A percentile compares a stretch with the other conserved stretches of the same genome.
phyloP scores from a whole-genome alignment of 192 early-diverging fungal genomes.

The Bifiguratus adelaidae region DNA sequence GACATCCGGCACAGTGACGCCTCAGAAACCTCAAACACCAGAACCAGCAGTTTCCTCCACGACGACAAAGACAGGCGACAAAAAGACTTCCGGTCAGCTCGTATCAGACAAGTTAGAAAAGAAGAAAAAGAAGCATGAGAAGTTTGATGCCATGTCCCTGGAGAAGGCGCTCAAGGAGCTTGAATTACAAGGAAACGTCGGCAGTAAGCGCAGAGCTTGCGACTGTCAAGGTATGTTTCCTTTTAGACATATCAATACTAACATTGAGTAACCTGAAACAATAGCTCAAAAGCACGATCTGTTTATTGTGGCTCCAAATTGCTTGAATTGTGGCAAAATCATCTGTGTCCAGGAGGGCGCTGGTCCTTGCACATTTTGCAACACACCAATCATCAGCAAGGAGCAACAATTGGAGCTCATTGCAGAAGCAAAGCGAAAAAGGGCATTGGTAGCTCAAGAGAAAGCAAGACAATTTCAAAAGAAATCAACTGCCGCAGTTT shows the following conservation, averaged over 20 bases:
- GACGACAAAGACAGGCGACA: neutral
- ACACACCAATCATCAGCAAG: slow-evolving; percentile 31
- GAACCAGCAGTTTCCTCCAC: neutral
- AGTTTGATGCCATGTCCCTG: slow-evolving; percentile 26
- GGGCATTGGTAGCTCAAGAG: slow-evolving; percentile 21
- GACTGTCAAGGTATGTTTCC: slow-evolving; percentile 31
- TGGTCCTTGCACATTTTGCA: slow-evolving; percentile 46
- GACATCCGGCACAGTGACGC: too few species aligned
- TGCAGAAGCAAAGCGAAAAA: slow-evolving; percentile 32
- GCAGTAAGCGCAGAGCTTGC: slow-evolving; percentile 30
- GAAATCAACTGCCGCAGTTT: slow-evolving; percentile 3
- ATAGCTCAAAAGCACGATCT: slow-evolving; percentile 42
- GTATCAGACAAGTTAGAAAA: slow-evolving; percentile 26
- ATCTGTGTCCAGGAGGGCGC: slow-evolving; percentile 40
- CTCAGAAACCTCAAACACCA: neutral
- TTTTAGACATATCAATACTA: neutral
- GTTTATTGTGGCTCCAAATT: slow-evolving; percentile 40
- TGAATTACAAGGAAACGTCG: slow-evolving; percentile 22
- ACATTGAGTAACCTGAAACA: neutral
- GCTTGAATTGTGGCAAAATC: slow-evolving; percentile 48
- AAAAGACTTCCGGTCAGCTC: neutral
- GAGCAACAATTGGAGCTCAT: slow-evolving; percentile 39
- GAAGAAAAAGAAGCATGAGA: slow-evolving; percentile 27
- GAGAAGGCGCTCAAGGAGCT: slow-evolving; percentile 39
- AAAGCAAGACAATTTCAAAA: slow-evolving; percentile 16